Evolutionary conservation across 352 stramenopile genomes (phyloP).

Genomic region (Pythium brassicae): DNA sequence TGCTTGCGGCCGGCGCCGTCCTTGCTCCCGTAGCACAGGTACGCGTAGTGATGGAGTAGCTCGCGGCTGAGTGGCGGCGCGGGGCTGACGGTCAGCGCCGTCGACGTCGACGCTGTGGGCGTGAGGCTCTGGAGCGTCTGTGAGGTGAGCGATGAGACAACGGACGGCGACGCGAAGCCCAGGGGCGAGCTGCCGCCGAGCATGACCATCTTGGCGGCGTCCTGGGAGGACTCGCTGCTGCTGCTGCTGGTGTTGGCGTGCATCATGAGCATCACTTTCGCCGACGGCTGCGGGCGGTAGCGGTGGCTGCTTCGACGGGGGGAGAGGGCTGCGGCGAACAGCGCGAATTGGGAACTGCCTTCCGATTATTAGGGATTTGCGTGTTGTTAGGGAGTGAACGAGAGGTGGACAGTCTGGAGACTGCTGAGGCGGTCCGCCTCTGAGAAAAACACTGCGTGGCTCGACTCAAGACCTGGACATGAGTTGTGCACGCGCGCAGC

Average conservation of each 20-base stretch:
- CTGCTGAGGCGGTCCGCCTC: constrained; percentile 10
- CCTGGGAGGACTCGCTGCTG: neutral
- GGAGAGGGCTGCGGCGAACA: neutral
- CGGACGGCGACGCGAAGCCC: neutral
- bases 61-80: constrained; percentile 10
- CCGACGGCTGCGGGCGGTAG: too few species aligned
- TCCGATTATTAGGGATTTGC: too few species aligned
- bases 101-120: neutral
- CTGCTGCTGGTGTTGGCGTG: neutral
- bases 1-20: constrained; percentile 16
- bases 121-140: neutral
- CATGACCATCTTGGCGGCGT: constrained; percentile 9
- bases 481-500: too few species aligned
- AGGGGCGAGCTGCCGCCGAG: constrained; percentile 2
- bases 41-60: constrained; percentile 17
- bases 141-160: neutral
- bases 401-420: too few species aligned
- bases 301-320: neutral
- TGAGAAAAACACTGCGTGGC: constrained; percentile 9
- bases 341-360: neutral
- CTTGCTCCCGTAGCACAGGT: constrained; percentile 9
- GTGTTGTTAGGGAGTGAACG: too few species aligned
- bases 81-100: neutral
- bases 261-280: neutral
- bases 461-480: neutral